phyloP scores from a whole-genome alignment of 1,284 basidiomycete species.

The Ustilago lituana region DNA sequence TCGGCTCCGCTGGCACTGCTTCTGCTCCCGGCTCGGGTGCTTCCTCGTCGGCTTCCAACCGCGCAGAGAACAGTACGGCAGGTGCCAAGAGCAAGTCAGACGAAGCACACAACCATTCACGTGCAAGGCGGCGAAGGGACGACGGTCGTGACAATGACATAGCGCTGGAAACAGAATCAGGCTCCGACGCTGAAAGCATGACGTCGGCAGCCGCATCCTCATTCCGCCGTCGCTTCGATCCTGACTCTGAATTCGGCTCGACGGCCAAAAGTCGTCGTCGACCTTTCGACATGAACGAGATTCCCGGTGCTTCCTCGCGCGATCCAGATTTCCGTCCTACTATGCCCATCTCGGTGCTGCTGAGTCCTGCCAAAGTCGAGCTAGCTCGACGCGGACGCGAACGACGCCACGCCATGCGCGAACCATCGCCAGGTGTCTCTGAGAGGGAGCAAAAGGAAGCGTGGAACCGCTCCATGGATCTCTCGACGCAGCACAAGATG shows the following conservation, averaged over 20 bases:
- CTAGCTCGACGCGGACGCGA: conserved; percentile 9
- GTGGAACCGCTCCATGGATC: conserved; percentile 38
- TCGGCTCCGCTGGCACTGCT: conserved; percentile 10
- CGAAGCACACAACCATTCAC: conserved; percentile 14
- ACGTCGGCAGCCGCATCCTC: conserved; percentile 24
- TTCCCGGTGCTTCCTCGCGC: conserved; percentile 22
- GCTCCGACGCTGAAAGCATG: conserved; percentile 22
- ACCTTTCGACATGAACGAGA: conserved; percentile 17
- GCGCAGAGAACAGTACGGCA: too few relatives aligned
- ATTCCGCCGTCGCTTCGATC: conserved; percentile 5
- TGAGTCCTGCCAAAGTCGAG: conserved; percentile 13
- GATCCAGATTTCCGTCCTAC: conserved; percentile 34
- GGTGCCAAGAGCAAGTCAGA: conserved; percentile 11
- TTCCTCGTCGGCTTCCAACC: conserved; percentile 2
- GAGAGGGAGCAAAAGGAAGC: conserved; percentile 27
- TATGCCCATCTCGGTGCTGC: conserved; percentile 38
- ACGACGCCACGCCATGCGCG: too few relatives aligned
- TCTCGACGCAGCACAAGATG: conserved; percentile 32
- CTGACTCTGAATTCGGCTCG: conserved; percentile 1
- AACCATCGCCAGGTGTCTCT: conserved; percentile 10
- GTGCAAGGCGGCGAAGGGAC: conserved; percentile 11
- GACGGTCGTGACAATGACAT: not conserved
- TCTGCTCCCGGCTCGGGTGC: not conserved
- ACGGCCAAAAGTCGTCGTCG: not conserved
- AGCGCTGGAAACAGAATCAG: conserved; percentile 15